Conservation (phyloP, 768 basidiomycete species). For the Lactarius deliciosus region DNA sequence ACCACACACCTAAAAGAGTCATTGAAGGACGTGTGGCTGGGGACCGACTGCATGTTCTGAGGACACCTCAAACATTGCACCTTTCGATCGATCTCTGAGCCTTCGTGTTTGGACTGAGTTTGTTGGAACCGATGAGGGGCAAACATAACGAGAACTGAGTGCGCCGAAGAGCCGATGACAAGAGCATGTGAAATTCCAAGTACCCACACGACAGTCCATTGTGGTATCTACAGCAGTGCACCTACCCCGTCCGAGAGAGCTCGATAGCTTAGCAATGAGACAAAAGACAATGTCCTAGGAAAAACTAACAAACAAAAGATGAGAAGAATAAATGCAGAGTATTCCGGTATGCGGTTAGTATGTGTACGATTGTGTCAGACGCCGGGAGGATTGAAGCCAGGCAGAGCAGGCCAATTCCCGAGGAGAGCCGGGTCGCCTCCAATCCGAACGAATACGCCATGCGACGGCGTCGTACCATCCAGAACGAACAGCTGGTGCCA, state of each 20-base stretch:
- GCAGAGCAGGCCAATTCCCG: slow-evolving; percentile 70
- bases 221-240: background rate
- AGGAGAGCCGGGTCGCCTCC: slow-evolving; percentile 35
- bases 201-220: background rate
- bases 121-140: too few species aligned
- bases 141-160: too few species aligned
- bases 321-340: background rate
- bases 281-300: too few species aligned
- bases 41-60: too few species aligned
- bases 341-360: background rate
- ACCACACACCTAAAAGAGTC: too few species aligned
- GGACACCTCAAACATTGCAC: too few species aligned
- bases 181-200: background rate
- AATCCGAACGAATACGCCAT: background rate
- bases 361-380: slow-evolving; percentile 35
- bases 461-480: background rate
- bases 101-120: too few species aligned
- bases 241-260: background rate
- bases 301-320: too few species aligned
- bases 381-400: slow-evolving; percentile 68
- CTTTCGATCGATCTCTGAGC: too few species aligned
- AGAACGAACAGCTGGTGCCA: background rate
- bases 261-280: background rate
- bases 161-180: too few species aligned
- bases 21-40: too few species aligned